Percentiles rank a stretch among this genome's conserved stretches.
These are phyloP conservation scores for Clathrospora elynae DNA, from an alignment of 2,329 filamentous ascomycete species.

Conservation along the genomic window DNA sequence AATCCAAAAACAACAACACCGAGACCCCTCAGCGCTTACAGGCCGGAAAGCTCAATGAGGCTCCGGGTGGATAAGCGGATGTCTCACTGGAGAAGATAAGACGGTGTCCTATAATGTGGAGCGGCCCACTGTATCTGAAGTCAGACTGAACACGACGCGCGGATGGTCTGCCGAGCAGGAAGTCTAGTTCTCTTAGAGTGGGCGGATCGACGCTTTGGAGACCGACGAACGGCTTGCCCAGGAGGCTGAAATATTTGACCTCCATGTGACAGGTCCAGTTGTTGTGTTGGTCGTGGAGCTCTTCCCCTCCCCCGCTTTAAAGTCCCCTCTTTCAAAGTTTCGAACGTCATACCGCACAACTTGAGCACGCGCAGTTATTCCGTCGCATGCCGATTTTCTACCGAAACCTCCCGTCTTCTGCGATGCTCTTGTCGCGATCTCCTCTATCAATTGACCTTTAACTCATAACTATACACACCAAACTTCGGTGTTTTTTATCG, in stretches of 20 bases:
- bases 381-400: slow-evolving; percentile 31
- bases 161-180: slow-evolving; percentile 19
- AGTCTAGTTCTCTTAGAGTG: slow-evolving; percentile 15
- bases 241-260: slow-evolving; percentile 33
- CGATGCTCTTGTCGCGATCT: slow-evolving; percentile 24
- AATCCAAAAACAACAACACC: slow-evolving; percentile 1
- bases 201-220: slow-evolving; percentile 21
- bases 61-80: slow-evolving; percentile 16
- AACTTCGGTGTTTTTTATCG: slow-evolving; percentile 26
- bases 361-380: slow-evolving; percentile 23
- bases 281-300: slow-evolving; percentile 18
- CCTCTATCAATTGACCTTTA: slow-evolving; percentile 21
- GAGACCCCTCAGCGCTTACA: slow-evolving; percentile 6
- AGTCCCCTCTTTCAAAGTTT: slow-evolving; percentile 30
- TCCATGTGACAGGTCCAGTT: slow-evolving; percentile 29
- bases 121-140: slow-evolving; percentile 33
- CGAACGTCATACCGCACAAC: slow-evolving; percentile 31
- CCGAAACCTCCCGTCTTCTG: slow-evolving; percentile 25
- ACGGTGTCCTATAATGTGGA: slow-evolving; percentile 18
- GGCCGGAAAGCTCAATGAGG: slow-evolving; percentile 8
- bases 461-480: slow-evolving; percentile 15
- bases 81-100: slow-evolving; percentile 14
- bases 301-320: slow-evolving; percentile 33
- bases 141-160: slow-evolving; percentile 29
- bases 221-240: slow-evolving; percentile 22